Evolutionary conservation across 2,329 filamentous ascomycete genomes (phyloP).

Genomic region (Beauveria caledonica): DNA sequence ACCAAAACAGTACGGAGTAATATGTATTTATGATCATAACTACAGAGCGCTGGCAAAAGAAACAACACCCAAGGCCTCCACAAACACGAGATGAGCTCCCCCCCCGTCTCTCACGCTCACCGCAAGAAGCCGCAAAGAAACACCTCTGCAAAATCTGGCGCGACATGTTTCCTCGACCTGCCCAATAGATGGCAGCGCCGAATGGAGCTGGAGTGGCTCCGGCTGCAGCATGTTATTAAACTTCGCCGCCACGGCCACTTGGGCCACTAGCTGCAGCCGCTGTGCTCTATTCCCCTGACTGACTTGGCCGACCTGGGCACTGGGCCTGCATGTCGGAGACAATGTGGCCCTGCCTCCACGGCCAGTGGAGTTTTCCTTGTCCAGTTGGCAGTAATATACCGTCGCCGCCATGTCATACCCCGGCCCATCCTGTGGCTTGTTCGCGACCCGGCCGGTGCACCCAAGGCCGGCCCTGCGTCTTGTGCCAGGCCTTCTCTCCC

Average conservation of each 20-base stretch:
- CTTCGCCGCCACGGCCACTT: background rate
- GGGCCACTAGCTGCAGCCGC: constrained; percentile 11
- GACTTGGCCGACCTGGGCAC: background rate
- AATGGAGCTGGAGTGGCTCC: constrained; percentile 9
- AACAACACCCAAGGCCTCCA: background rate
- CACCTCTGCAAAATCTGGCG: background rate
- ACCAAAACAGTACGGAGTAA: background rate
- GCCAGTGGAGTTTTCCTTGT: background rate
- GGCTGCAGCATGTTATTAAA: constrained; percentile 11
- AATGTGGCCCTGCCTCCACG: background rate
- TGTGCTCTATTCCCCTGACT: background rate
- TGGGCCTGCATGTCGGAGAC: constrained; percentile 7
- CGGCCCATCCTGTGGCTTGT: background rate
- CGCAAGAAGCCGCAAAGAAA: constrained; percentile 3
- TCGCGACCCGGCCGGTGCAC: constrained; percentile 1
- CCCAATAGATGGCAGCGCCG: background rate
- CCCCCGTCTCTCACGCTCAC: background rate
- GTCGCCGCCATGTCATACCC: background rate
- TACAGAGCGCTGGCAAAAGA: background rate
- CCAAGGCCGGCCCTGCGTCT: background rate
- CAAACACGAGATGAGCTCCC: background rate
- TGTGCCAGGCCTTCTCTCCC: background rate
- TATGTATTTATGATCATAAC: too few species aligned
- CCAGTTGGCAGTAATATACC: background rate
- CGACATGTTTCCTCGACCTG: background rate